These are phyloP conservation scores for Gaertneriomyces semiglobifer DNA, from an alignment of 192 early-diverging fungal species.

Conservation along the genomic window DNA sequence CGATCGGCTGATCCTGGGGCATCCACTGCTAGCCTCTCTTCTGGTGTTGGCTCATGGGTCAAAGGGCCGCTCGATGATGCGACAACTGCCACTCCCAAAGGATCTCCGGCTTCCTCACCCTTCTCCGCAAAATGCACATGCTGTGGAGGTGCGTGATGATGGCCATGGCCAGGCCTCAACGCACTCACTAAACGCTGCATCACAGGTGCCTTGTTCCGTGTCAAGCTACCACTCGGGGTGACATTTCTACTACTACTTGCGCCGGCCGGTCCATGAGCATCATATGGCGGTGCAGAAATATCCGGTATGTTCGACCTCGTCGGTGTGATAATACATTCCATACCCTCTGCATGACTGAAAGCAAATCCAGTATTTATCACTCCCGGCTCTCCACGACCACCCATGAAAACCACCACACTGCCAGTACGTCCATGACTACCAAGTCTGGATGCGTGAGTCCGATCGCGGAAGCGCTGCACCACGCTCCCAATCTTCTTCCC, in stretches of 20 bases:
- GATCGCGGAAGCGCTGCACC: conserved; percentile 7
- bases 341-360: conserved; percentile 54
- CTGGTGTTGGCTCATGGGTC: background rate
- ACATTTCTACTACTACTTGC: too few relatives aligned
- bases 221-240: too few relatives aligned
- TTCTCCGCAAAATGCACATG: too few relatives aligned
- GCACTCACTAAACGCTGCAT: too few relatives aligned
- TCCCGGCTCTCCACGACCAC: conserved; percentile 28
- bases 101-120: too few relatives aligned
- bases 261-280: too few relatives aligned
- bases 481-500: conserved; percentile 11
- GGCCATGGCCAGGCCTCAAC: too few relatives aligned
- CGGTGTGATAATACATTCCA: conserved; percentile 51
- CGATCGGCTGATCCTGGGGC: background rate
- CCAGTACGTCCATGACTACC: conserved; percentile 23
- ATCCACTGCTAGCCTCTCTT: background rate
- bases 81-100: too few relatives aligned
- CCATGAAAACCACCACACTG: conserved; percentile 49
- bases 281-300: too few relatives aligned
- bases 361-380: conserved; percentile 46
- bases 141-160: too few relatives aligned
- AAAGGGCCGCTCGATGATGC: conserved; percentile 1
- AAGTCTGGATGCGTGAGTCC: background rate
- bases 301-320: conserved; percentile 8
- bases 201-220: too few relatives aligned